Percentiles rank a stretch among this genome's conserved stretches.
Conservation (phyloP, 2,329 filamentous ascomycete genomes). For the Pezicula radicicola region DNA sequence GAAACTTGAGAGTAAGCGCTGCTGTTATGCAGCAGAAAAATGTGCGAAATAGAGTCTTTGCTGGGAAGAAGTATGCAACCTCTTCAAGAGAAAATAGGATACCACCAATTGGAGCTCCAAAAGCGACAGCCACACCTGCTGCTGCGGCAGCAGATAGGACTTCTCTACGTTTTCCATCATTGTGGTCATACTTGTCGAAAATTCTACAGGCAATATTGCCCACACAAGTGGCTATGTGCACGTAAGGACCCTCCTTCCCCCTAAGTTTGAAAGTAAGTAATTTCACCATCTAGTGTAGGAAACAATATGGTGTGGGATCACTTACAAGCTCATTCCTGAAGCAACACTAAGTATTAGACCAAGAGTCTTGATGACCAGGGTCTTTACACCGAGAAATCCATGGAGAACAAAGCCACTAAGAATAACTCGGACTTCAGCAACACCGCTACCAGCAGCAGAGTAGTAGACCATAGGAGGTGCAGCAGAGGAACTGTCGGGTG, state of each 20-base stretch:
- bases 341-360: conserved; percentile 85
- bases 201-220: conserved; percentile 93
- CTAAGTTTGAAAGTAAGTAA: no score
- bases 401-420: conserved; percentile 97
- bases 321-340: conserved; percentile 76
- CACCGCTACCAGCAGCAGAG: conserved; percentile 90
- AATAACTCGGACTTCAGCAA: conserved; percentile 96
- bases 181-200: conserved; percentile 91
- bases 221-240: conserved; percentile 94
- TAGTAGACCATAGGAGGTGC: conserved; percentile 86
- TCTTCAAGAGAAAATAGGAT: conserved; percentile 94
- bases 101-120: conserved; percentile 85
- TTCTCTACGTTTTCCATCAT: conserved; percentile 91
- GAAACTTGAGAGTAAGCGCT: conserved; percentile 85
- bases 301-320: no score
- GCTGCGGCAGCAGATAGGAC: conserved; percentile 91
- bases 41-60: conserved; percentile 93
- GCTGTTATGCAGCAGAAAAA: conserved; percentile 98
- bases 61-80: conserved; percentile 95
- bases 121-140: conserved; percentile 89
- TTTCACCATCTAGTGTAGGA: no score
- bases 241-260: conserved; percentile 89
- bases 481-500: conserved; percentile 7
- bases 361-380: conserved; percentile 78
- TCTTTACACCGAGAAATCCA: conserved; percentile 87